These are phyloP conservation scores for Cordyceps fumosorosea DNA, from an alignment of 2,329 filamentous ascomycete genomes.

Conservation along the genomic window DNA sequence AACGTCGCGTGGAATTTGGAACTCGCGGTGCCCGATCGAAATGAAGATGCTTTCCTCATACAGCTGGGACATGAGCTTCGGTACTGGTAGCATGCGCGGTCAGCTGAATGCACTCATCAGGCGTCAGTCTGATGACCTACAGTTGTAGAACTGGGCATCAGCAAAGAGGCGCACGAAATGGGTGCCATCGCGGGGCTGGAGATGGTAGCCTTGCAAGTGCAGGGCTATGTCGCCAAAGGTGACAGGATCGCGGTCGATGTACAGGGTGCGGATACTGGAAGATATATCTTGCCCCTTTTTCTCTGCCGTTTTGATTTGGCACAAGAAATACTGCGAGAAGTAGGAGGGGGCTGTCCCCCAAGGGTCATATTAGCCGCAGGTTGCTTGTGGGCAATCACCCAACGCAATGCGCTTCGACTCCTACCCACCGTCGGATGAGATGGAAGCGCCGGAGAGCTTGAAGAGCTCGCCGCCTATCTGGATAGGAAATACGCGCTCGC, in stretches of 20 bases:
- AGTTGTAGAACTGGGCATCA: constrained; percentile 89
- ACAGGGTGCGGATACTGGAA: constrained; percentile 65
- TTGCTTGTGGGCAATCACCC: neutral
- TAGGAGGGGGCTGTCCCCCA: constrained; percentile 74
- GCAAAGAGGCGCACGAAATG: constrained; percentile 92
- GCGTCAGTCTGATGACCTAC: constrained; percentile 38
- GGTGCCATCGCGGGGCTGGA: constrained; percentile 70
- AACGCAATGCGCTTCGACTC: neutral
- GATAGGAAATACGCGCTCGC: constrained; percentile 67
- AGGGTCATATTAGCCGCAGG: neutral
- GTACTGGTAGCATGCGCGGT: constrained; percentile 52
- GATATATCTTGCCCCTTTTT: constrained; percentile 48
- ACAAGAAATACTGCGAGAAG: constrained; percentile 89
- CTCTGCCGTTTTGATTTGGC: constrained; percentile 64
- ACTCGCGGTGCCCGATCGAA: constrained; percentile 77
- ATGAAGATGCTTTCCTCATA: constrained; percentile 91
- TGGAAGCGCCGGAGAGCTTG: constrained; percentile 64
- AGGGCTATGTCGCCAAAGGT: constrained; percentile 87
- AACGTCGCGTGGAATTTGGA: constrained; percentile 83
- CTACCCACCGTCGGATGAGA: constrained; percentile 63
- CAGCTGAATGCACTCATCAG: neutral
- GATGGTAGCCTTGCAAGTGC: constrained; percentile 88
- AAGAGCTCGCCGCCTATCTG: constrained; percentile 68
- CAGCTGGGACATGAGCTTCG: constrained; percentile 81
- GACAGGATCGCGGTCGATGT: constrained; percentile 86